A percentile compares a stretch with the other conserved stretches of the same genome.
These are phyloP conservation scores for Amyloporia xantha DNA, from an alignment of 768 basidiomycete species.

Conservation along the genomic window DNA sequence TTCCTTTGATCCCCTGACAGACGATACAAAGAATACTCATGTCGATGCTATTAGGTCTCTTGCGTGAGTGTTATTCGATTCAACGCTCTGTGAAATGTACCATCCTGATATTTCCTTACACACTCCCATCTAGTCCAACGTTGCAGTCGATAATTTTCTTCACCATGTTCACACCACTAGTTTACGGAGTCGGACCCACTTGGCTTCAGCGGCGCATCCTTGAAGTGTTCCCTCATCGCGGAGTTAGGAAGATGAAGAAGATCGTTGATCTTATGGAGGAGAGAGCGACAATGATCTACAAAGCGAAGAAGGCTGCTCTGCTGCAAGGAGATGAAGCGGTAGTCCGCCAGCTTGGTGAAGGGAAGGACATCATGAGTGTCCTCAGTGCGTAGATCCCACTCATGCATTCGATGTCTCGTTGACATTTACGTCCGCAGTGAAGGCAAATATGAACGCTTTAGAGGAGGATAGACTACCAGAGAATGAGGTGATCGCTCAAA, in stretches of 20 bases:
- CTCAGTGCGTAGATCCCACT: constrained; percentile 11
- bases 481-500: constrained; percentile 2
- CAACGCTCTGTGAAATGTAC: no score
- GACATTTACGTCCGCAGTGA: constrained; percentile 7
- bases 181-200: no score
- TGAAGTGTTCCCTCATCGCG: no score
- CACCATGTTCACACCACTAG: no score
- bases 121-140: no score
- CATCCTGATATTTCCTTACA: no score
- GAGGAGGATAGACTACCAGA: constrained; percentile 2
- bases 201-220: no score
- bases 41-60: no score
- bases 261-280: constrained; percentile 31
- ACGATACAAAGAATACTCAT: constrained; percentile 4
- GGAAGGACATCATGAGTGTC: constrained; percentile 25
- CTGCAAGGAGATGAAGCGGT: constrained; percentile 14
- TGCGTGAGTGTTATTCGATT: no score
- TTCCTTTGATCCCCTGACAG: constrained; percentile 29
- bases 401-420: neutral
- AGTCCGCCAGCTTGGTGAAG: constrained; percentile 14
- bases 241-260: constrained; percentile 28
- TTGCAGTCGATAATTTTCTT: no score
- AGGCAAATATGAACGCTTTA: neutral
- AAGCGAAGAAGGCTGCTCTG: constrained; percentile 15
- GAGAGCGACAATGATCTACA: constrained; percentile 21